phyloP scores from a whole-genome alignment of 805 yeast genomes.

The Pichia manshurica region DNA sequence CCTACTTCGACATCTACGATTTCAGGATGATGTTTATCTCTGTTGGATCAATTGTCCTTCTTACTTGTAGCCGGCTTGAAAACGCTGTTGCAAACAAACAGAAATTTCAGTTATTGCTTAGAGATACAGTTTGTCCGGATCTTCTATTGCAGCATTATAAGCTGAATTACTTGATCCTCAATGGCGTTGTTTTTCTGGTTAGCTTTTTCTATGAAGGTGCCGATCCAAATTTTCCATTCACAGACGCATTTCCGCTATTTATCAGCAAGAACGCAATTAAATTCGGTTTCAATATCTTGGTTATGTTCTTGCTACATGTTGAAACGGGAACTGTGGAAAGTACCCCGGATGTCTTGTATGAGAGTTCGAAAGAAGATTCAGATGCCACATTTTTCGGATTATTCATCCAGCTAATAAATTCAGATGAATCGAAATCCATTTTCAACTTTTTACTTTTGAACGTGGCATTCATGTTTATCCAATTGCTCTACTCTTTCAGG shows the following conservation, averaged over 20 bases:
- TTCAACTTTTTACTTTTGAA: constrained; percentile 82
- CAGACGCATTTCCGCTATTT: constrained; percentile 4
- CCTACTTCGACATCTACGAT: constrained; percentile 19
- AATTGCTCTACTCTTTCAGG: constrained; percentile 82
- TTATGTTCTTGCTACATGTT: constrained; percentile 13
- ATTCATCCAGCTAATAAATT: constrained; percentile 33
- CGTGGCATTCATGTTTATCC: constrained; percentile 91
- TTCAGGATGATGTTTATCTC: constrained; percentile 28
- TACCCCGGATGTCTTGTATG: neutral
- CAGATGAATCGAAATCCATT: constrained; percentile 78
- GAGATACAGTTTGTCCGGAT: constrained; percentile 21
- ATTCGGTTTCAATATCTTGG: constrained; percentile 12
- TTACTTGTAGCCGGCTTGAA: constrained; percentile 29
- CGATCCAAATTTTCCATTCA: constrained; percentile 9
- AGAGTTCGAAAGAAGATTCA: neutral
- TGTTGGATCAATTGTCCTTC: constrained; percentile 26
- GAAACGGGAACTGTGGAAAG: neutral
- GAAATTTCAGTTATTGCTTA: constrained; percentile 9
- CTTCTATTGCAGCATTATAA: constrained; percentile 22
- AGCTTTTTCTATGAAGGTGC: constrained; percentile 13
- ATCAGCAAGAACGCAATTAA: constrained; percentile 11
- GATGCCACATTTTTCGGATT: constrained; percentile 20
- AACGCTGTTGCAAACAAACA: constrained; percentile 11
- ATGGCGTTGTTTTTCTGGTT: constrained; percentile 10
- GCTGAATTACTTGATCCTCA: constrained; percentile 21